These are phyloP conservation scores for Raphanus raphanistrum DNA, from an alignment of 345 rosid species.

Conservation along the genomic window DNA sequence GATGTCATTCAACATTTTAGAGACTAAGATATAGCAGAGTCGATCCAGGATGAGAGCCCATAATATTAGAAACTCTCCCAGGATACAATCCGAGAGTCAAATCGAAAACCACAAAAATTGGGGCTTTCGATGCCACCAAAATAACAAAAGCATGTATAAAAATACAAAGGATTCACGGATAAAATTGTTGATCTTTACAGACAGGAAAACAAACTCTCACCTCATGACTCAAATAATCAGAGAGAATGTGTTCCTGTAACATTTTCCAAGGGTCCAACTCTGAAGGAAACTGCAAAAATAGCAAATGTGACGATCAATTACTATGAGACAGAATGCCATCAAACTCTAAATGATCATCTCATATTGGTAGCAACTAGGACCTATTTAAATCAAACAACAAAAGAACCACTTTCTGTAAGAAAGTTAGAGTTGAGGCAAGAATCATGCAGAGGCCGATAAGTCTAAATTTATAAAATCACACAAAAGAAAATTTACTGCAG, in stretches of 20 bases:
- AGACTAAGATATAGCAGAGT: background rate
- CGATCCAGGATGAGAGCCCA: constrained; percentile 1
- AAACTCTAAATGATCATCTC: constrained; percentile 5
- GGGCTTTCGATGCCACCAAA: constrained; percentile 1
- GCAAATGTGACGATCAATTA: constrained; percentile 12
- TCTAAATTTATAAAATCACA: background rate
- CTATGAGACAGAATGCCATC: constrained; percentile 25
- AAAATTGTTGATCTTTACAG: background rate
- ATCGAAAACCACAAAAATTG: background rate
- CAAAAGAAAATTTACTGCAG: background rate
- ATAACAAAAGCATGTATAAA: constrained; percentile 1
- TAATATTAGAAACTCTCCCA: background rate
- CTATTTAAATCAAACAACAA: constrained; percentile 2
- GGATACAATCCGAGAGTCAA: constrained; percentile 3
- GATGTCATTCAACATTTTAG: constrained; percentile 1
- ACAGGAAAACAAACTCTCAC: constrained; percentile 41
- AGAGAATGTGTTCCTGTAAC: constrained; percentile 71
- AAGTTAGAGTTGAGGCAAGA: constrained; percentile 13
- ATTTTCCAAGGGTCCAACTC: constrained; percentile 86
- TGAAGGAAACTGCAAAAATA: constrained; percentile 64
- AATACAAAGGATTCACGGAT: constrained; percentile 11
- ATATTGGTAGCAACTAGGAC: constrained; percentile 9
- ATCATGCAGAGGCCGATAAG: constrained; percentile 9
- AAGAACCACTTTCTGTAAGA: constrained; percentile 9
- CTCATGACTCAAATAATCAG: constrained; percentile 83